These are phyloP conservation scores for Avicennia marina DNA, from an alignment of 257 asterid species.

Conservation along the genomic window DNA sequence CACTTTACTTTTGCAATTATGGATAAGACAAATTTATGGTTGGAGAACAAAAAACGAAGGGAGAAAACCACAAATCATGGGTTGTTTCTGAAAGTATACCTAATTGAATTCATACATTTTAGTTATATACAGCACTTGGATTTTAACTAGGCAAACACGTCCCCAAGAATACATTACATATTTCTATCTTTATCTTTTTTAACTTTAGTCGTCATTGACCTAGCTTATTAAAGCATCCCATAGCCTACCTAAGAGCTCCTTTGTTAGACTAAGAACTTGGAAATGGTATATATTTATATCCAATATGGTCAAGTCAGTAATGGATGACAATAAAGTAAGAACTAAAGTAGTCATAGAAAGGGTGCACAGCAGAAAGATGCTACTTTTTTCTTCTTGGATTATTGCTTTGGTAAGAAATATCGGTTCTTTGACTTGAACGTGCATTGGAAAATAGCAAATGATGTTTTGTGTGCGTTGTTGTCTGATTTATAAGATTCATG, in stretches of 20 bases:
- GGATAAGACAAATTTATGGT: background rate
- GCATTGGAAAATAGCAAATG: constrained; percentile 25
- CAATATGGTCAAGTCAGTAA: constrained; percentile 18
- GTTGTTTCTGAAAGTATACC: background rate
- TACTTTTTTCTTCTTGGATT: constrained; percentile 26
- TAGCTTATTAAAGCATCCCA: background rate
- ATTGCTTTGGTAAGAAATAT: constrained; percentile 18
- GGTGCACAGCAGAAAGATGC: constrained; percentile 19
- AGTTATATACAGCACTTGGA: background rate
- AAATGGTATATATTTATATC: constrained; percentile 1
- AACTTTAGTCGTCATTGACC: constrained; percentile 15
- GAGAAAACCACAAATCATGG: background rate
- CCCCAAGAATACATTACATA: background rate
- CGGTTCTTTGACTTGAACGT: constrained; percentile 23
- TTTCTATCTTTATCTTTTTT: background rate
- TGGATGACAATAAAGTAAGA: constrained; percentile 8
- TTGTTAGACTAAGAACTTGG: constrained; percentile 8
- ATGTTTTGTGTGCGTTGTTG: constrained; percentile 10
- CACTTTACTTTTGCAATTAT: too few relatives aligned
- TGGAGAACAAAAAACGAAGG: too few relatives aligned
- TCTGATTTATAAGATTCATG: constrained; percentile 16
- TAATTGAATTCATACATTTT: background rate
- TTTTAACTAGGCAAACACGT: background rate
- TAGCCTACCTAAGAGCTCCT: background rate
- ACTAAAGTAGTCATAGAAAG: constrained; percentile 16